Evolutionary conservation across 345 rosid species (phyloP).

Genomic region (Alliaria petiolata): DNA sequence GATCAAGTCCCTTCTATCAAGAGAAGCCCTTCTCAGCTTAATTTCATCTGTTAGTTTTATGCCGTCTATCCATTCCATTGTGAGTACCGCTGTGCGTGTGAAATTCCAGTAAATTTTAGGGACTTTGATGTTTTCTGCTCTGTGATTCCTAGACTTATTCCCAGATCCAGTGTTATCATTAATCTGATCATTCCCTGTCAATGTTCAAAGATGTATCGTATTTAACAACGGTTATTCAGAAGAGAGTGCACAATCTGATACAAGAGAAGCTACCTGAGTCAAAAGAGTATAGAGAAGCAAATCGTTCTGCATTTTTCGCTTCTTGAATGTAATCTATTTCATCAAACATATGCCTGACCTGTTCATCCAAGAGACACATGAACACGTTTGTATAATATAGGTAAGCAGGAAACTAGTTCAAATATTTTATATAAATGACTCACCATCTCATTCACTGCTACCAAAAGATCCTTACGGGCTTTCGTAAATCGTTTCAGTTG

Average conservation of each 20-base stretch:
- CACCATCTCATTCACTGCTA: slow-evolving; percentile 93
- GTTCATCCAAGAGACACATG: slow-evolving; percentile 55
- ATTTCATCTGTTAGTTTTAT: slow-evolving; percentile 86
- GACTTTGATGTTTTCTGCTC: slow-evolving; percentile 56
- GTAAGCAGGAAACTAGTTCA: slow-evolving; percentile 13
- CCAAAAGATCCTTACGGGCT: slow-evolving; percentile 84
- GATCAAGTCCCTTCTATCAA: slow-evolving; percentile 71
- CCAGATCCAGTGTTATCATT: slow-evolving; percentile 31
- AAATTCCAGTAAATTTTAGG: slow-evolving; percentile 88
- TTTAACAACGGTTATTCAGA: neutral
- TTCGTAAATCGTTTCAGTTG: slow-evolving; percentile 89
- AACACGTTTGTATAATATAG: slow-evolving; percentile 33
- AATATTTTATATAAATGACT: slow-evolving; percentile 26
- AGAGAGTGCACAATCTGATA: neutral
- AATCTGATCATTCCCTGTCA: slow-evolving; percentile 42
- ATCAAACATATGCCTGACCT: slow-evolving; percentile 99
- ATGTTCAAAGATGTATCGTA: neutral
- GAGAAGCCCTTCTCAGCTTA: slow-evolving; percentile 48
- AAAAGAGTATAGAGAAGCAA: slow-evolving; percentile 71
- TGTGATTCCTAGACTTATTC: slow-evolving; percentile 35
- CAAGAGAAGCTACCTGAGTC: slow-evolving; percentile 46
- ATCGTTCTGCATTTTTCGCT: slow-evolving; percentile 93
- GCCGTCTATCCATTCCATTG: slow-evolving; percentile 98
- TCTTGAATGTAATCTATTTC: slow-evolving; percentile 87
- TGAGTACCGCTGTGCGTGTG: slow-evolving; percentile 79